These are phyloP conservation scores for Hyphodiscus sp. DNA, from an alignment of 2,329 filamentous ascomycete genomes.

Conservation along the genomic window DNA sequence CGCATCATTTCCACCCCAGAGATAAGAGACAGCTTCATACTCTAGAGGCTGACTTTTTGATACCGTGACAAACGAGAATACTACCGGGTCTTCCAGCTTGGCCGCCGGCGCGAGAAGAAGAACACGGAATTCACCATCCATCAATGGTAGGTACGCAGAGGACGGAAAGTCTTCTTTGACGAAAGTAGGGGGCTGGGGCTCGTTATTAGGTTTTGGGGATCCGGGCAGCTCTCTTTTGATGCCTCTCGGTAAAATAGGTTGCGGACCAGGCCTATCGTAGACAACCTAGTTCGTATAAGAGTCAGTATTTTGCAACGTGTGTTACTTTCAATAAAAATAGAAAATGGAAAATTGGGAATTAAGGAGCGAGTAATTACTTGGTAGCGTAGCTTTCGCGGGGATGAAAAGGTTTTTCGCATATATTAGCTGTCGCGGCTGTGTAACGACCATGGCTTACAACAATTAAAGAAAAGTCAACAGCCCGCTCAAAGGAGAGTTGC, in stretches of 20 bases:
- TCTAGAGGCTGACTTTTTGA: background rate
- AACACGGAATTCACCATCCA: constrained; percentile 5
- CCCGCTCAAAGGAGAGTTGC: too few relatives aligned
- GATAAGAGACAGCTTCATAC: constrained; percentile 11
- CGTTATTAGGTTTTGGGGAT: constrained; percentile 2
- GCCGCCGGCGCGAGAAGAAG: constrained; percentile 4
- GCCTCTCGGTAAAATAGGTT: background rate
- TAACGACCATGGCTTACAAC: too few relatives aligned
- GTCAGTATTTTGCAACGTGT: too few relatives aligned
- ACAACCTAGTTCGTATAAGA: background rate
- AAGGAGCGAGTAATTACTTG: too few relatives aligned
- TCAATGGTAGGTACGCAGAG: background rate
- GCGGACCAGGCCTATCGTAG: constrained; percentile 1
- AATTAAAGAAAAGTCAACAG: too few relatives aligned
- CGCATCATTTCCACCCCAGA: constrained; percentile 5
- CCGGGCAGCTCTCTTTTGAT: constrained; percentile 6
- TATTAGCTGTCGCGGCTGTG: too few relatives aligned
- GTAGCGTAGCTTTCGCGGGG: too few relatives aligned
- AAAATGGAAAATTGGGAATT: too few relatives aligned
- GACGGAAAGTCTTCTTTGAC: constrained; percentile 4
- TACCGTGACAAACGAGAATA: constrained; percentile 4
- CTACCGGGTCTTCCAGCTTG: constrained; percentile 1
- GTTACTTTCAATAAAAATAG: too few relatives aligned
- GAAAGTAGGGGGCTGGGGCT: background rate
- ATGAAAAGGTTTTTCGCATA: too few relatives aligned